Percentiles rank a stretch among this genome's conserved stretches.
Evolutionary conservation across 352 stramenopile genomes (phyloP).

Genomic region (Globisporangium spiculum): DNA sequence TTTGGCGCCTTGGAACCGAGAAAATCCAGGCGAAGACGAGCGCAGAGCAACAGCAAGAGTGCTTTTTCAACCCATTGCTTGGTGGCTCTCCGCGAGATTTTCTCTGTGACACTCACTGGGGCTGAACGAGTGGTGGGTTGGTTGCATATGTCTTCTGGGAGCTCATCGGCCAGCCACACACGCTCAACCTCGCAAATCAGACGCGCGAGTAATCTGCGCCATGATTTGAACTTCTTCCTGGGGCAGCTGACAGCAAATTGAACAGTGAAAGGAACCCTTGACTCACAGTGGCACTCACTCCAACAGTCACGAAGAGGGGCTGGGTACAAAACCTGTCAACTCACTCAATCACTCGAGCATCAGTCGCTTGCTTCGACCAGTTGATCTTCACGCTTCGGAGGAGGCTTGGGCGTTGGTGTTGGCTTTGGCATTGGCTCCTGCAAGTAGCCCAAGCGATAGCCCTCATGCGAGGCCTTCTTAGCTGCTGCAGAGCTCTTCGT

Average conservation of each 20-base stretch:
- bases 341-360: background rate
- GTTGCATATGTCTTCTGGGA: background rate
- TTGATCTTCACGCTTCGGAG: background rate
- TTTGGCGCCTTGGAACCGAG: background rate
- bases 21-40: background rate
- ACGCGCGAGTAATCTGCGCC: background rate
- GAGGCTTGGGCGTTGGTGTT: background rate
- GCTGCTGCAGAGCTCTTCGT: no score
- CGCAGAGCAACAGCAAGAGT: background rate
- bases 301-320: no score
- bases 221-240: background rate
- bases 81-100: no score
- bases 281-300: background rate
- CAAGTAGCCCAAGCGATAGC: conserved; percentile 1
- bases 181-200: background rate
- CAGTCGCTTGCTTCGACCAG: background rate
- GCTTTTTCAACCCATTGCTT: background rate
- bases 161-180: background rate
- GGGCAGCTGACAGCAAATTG: no score
- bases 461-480: no score
- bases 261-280: background rate
- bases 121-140: no score
- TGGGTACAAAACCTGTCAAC: background rate
- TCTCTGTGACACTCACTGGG: background rate
- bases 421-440: background rate